phyloP scores from a whole-genome alignment of 345 rosid genomes.

The Lepidium africanum region DNA sequence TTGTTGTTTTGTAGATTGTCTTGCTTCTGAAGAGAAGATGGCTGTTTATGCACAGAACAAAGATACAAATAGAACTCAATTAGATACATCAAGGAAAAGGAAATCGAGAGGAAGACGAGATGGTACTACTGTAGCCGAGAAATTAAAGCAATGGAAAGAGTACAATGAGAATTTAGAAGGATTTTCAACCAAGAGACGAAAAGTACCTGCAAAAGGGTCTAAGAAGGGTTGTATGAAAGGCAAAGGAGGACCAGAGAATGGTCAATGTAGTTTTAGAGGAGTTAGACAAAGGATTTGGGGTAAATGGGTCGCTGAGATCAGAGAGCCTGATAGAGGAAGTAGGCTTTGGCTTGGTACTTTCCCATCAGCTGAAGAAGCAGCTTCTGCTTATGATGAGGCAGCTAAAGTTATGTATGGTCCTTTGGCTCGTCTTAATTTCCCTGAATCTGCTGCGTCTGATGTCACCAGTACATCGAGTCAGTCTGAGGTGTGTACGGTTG shows the following conservation, averaged over 20 bases:
- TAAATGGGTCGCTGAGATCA: constrained; percentile 88
- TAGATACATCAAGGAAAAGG: constrained; percentile 42
- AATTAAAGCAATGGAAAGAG: constrained; percentile 51
- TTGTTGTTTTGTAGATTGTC: background rate
- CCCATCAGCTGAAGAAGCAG: constrained; percentile 65
- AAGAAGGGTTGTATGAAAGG: constrained; percentile 94
- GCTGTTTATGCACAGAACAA: constrained; percentile 21
- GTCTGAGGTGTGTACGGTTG: constrained; percentile 42
- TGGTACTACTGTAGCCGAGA: constrained; percentile 44
- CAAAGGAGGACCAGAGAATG: constrained; percentile 82
- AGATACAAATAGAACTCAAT: background rate
- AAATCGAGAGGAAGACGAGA: constrained; percentile 39
- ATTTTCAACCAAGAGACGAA: constrained; percentile 20
- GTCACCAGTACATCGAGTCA: constrained; percentile 24
- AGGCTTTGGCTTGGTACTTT: constrained; percentile 92
- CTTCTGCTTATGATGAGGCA: constrained; percentile 71
- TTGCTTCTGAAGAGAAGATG: constrained; percentile 12
- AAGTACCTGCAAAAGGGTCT: constrained; percentile 64
- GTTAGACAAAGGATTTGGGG: constrained; percentile 94
- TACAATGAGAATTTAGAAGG: constrained; percentile 31
- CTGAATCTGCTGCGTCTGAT: constrained; percentile 27
- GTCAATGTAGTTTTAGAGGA: constrained; percentile 50
- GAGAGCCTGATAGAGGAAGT: constrained; percentile 58
- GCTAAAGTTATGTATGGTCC: constrained; percentile 68
- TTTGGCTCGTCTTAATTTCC: constrained; percentile 55